Evolutionary conservation across 2,329 filamentous ascomycete genomes (phyloP), one percentile per base, ranked within the genome.

Genomic region (Phialophora macrospora): DNA sequence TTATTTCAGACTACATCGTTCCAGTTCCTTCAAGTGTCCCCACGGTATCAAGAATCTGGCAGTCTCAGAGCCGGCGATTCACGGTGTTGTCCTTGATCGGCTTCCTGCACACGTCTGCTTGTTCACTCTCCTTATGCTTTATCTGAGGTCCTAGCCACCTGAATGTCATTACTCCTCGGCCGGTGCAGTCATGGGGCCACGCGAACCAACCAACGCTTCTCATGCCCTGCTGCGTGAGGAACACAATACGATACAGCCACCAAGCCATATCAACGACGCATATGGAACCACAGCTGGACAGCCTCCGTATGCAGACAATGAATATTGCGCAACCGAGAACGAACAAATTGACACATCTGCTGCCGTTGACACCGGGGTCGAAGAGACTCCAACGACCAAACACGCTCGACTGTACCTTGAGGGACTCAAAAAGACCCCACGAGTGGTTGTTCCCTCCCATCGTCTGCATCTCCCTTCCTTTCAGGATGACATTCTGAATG

Each of bases 371-470:
- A n/a, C 28, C 20, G 32, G 22, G 3, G 49, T 46, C 49, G 59
- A 62, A 8, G 48, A 61, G 59, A 62, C 59, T 24, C 49, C 59
- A n/a, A 22, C 26, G 6, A 54, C 59, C 11, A 62, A 55, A 26
- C 48, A 28, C 1, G 14, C 24, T 51, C 48, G 20, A 26, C 9
- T 12, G 11, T 22, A 51, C 20, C 4, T 51, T 9, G 20, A 51
- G 24, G 48, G 5, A 28, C 20, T 11, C 20, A 12, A 26, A 28
- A 51, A 51, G 48, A 26, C 14, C 14, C 20, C 48, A 17, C 48
- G 20, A 28, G 24, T 26, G 5, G 48, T 17, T 12, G 24, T 28
- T 5, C 11, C 48, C 7, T 51, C 48, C 48, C 20, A 22, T 14
- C 48, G 20, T 22, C 24, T 51, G 48, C 48, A 51, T 11, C 20